phyloP scores from a whole-genome alignment of 2,329 filamentous ascomycete genomes.

The Phialophora tarda region DNA sequence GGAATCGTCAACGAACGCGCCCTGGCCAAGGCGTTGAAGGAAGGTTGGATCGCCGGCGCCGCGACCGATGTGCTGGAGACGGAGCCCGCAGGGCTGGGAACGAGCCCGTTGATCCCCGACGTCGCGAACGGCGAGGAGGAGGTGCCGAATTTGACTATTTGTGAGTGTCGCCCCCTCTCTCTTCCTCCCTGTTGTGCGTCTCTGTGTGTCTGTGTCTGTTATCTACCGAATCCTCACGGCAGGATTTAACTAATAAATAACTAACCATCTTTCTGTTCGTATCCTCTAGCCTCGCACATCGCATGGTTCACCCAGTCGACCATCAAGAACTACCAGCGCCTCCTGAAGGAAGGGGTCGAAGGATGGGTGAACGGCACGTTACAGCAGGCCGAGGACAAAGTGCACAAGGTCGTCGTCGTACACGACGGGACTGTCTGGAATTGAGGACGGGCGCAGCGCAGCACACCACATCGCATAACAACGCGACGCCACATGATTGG shows the following conservation, averaged over 20 bases:
- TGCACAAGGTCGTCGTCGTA: constrained; percentile 31
- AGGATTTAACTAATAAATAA: background rate
- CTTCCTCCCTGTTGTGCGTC: no score
- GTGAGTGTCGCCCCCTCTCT: constrained; percentile 17
- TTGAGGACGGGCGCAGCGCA: constrained; percentile 4
- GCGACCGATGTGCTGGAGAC: constrained; percentile 58
- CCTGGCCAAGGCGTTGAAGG: constrained; percentile 52
- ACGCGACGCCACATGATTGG: background rate
- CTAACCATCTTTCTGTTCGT: background rate
- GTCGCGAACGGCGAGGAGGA: constrained; percentile 44
- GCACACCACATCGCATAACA: background rate
- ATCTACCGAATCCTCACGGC: background rate
- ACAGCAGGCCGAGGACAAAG: constrained; percentile 23
- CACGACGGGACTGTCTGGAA: constrained; percentile 36
- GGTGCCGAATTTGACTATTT: constrained; percentile 56
- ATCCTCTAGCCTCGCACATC: constrained; percentile 53
- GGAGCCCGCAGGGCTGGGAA: constrained; percentile 55
- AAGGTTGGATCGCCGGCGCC: constrained; percentile 55
- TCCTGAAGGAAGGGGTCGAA: constrained; percentile 56
- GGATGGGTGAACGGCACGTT: constrained; percentile 35
- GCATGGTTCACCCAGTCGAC: constrained; percentile 60
- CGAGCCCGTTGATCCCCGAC: constrained; percentile 52
- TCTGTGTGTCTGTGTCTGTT: background rate
- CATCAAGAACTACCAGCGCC: constrained; percentile 52
- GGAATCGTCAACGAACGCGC: constrained; percentile 59